Evolutionary conservation across 805 yeast genomes (phyloP), one percentile per base, ranked within the genome.

Genomic region (Yarrowia sp.): DNA sequence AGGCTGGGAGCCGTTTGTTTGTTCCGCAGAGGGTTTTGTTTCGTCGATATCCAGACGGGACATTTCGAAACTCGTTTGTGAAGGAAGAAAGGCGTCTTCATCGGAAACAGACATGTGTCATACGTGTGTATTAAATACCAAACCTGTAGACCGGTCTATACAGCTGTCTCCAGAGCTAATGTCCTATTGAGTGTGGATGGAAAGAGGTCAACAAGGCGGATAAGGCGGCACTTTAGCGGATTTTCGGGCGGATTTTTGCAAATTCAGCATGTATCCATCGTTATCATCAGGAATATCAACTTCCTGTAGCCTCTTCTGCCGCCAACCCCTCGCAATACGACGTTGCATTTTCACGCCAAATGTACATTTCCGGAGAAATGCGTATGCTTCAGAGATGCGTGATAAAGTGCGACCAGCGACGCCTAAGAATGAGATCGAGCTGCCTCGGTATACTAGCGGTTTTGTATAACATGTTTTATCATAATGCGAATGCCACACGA

Each of bases 341-440:
- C 24, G 14, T 35, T 6, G 18, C 38, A 35, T 16, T n/a, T n/a
- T 16, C 38, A 19, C 19, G 3, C 18, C 8, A 21, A 36, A 36
- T 39, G 46, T 41, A 25, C 49, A 25, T 44, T 44, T 27, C 49
- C 49, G 49, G 24, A 44, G 33, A 44, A 25, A 25, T 44, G 32
- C 18, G n/a, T 21, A 27, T 27, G 49, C 49, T 12, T 44, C n/a
- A 12, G 25, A 25, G 16, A 16, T 44, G 49, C 49, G 24, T 44
- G 49, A 44, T 44, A 44, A 44, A 44, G 49, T 44, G 33, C 49
- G 42, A 24, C 41, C 25, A 18, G 24, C n/a, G n/a, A n/a, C n/a
- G n/a, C n/a, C n/a, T n/a, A n/a, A 27, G 29, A 27, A 27, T 27
- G 29, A n/a, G n/a, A n/a, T n/a, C n/a, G n/a, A n/a, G n/a, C n/a